Evolutionary conservation across 768 basidiomycete species (phyloP).

Genomic region (Gymnopilus dilepis): DNA sequence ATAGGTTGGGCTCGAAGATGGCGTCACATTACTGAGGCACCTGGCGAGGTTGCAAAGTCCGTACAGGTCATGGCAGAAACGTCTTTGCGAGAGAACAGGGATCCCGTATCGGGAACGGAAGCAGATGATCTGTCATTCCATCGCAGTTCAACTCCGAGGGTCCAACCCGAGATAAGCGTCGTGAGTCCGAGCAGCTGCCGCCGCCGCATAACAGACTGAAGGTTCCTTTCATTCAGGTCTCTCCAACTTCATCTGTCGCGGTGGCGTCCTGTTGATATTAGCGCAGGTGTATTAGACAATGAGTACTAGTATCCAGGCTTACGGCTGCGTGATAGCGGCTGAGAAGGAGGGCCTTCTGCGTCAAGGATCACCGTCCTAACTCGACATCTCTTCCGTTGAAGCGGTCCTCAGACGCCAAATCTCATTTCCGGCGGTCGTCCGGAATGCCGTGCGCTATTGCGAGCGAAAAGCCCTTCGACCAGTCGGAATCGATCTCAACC

Average conservation of each 20-base stretch:
- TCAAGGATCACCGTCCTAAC: neutral
- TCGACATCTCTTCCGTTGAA: neutral
- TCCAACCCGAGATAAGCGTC: neutral
- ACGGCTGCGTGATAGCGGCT: neutral
- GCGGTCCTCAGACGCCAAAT: neutral
- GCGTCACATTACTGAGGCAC: slow-evolving; percentile 2
- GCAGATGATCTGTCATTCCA: slow-evolving; percentile 2
- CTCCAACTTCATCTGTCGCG: neutral
- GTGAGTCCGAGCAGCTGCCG: neutral
- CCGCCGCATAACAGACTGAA: neutral
- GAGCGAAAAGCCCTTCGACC: slow-evolving; percentile 1
- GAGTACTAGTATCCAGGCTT: neutral
- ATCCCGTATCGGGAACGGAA: slow-evolving; percentile 7
- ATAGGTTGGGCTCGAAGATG: neutral
- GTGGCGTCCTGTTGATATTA: neutral
- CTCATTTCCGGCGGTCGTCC: slow-evolving; percentile 1
- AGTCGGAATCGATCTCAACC: slow-evolving; percentile 3
- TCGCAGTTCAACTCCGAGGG: slow-evolving; percentile 5
- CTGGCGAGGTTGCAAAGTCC: slow-evolving; percentile 6
- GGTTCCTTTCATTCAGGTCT: neutral
- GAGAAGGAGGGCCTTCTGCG: neutral
- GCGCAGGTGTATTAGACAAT: neutral
- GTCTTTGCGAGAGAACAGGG: slow-evolving; percentile 1
- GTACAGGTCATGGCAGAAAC: slow-evolving; percentile 3
- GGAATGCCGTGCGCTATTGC: slow-evolving; percentile 7